Conservation (phyloP, 768 basidiomycete genomes). For the Coprinellus aureogranulatus region DNA sequence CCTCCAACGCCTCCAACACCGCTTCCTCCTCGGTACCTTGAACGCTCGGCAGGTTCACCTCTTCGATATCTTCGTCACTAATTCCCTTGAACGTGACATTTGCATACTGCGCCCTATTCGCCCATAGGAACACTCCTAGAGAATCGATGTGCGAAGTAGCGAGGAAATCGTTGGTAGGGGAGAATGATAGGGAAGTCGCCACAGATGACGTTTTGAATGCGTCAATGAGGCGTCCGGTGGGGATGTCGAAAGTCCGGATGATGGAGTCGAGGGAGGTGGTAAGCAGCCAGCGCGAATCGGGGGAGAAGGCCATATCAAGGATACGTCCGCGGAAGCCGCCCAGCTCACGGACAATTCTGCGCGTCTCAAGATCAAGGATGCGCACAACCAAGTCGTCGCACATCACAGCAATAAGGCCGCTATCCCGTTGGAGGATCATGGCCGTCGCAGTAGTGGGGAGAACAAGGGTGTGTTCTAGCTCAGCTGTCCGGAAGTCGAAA, state of each 20-base stretch:
- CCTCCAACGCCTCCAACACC: conserved; percentile 71
- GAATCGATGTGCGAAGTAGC: conserved; percentile 94
- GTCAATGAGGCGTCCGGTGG: conserved; percentile 89
- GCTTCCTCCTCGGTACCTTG: conserved; percentile 81
- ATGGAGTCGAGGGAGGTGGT: conserved; percentile 85
- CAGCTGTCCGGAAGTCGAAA: conserved; percentile 91
- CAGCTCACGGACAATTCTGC: conserved; percentile 84
- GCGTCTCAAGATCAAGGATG: conserved; percentile 88
- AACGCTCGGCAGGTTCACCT: conserved; percentile 76
- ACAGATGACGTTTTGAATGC: conserved; percentile 85
- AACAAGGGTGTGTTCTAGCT: conserved; percentile 63
- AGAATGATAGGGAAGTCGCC: conserved; percentile 88
- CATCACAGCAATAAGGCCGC: conserved; percentile 73
- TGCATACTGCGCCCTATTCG: conserved; percentile 91
- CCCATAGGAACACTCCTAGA: conserved; percentile 96
- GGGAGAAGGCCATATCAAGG: conserved; percentile 92
- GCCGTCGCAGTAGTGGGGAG: conserved; percentile 70
- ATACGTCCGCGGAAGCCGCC: conserved; percentile 80
- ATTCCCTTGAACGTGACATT: conserved; percentile 81
- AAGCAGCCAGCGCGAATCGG: conserved; percentile 93
- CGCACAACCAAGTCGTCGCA: conserved; percentile 88
- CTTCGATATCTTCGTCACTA: conserved; percentile 69
- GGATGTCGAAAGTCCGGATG: conserved; percentile 94
- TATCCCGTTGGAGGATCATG: conserved; percentile 78
- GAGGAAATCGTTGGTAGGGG: conserved; percentile 92